Base-by-base conservation (phyloP, 2,329 filamentous ascomycete genomes). In the Tolypocladium cylindrosporum region DNA sequence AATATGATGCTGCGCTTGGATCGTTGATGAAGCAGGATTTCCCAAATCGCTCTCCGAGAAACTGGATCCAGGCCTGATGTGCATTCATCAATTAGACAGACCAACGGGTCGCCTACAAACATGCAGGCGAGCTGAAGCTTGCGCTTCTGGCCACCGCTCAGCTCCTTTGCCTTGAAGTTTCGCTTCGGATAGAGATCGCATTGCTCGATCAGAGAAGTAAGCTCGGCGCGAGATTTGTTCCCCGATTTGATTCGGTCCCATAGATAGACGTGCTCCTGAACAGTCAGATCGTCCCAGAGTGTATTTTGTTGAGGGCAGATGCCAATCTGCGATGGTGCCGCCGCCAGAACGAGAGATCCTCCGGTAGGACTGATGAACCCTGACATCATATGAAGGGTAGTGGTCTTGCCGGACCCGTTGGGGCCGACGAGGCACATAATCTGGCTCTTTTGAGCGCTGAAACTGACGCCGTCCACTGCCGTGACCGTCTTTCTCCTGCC, bases 331-430 rank as follows among this genome's bases (percentile, higher is more conserved):
- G 69, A 69, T 1, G 69, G 64, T 21, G 76, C 73, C 1, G 79
- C 77, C 57, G 83, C 78, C 56, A 89, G 78, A 31, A 77, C 73
- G 54, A 89, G 84, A 1, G 76, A 74, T 1, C 86, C 87, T 16
- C 75, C 76, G 0, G 83, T 84, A 6, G 86, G 79, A 11, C 75
- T 79, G 55, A 82, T 82, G 10, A 88, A 76, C 0, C 87, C 87
- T 16, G 86, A 80, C 54, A 90, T 82, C 60, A 85, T 82, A 56
- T 89, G 84, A 10, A 90, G 73, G 0, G 85, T 88, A 0, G 87
- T 90, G 1, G 82, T 86, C 66, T 90, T 90, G 16, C 87, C 87
- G 53, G 80, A 85, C 8, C 87, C 87, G 65, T 90, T 90, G 1
- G 85, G 84, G 16, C 87, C 87, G 0, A 90, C 75, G 0, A 90